A percentile compares a stretch with the other conserved stretches of the same genome.
These are phyloP conservation scores for Zalaria obscura DNA, from an alignment of 2,329 filamentous ascomycete species.

Conservation along the genomic window DNA sequence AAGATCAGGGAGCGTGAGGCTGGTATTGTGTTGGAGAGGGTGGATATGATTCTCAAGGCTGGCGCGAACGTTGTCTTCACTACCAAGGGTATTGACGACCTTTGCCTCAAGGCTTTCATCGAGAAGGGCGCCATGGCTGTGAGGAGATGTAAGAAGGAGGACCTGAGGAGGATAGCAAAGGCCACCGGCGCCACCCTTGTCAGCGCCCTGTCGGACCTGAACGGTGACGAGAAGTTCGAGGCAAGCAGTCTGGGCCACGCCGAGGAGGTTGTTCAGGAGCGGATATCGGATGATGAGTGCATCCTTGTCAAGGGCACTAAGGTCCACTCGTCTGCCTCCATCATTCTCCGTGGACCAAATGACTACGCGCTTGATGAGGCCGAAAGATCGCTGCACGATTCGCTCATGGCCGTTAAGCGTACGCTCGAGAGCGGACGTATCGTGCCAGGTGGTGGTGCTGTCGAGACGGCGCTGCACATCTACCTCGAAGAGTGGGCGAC, in stretches of 20 bases:
- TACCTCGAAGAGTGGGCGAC: constrained; percentile 98
- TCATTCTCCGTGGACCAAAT: constrained; percentile 89
- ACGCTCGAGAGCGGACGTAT: constrained; percentile 94
- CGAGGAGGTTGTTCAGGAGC: constrained; percentile 94
- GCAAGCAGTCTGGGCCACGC: constrained; percentile 76
- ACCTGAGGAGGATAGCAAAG: constrained; percentile 86
- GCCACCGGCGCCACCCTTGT: constrained; percentile 89
- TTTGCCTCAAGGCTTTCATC: constrained; percentile 86
- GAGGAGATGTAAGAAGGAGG: constrained; percentile 95
- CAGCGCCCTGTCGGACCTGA: constrained; percentile 86
- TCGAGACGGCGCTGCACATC: constrained; percentile 97
- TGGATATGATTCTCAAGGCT: constrained; percentile 95
- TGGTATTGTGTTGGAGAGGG: constrained; percentile 81
- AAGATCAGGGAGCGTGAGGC: constrained; percentile 90
- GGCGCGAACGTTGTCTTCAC: constrained; percentile 93
- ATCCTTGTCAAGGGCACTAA: constrained; percentile 95
- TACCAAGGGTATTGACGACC: constrained; percentile 95
- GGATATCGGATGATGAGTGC: constrained; percentile 97
- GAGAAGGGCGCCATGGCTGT: constrained; percentile 95
- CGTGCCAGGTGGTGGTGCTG: constrained; percentile 88
- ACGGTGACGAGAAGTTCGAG: constrained; percentile 95
- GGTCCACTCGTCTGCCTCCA: constrained; percentile 75
- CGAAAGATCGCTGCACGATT: constrained; percentile 97
- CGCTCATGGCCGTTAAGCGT: constrained; percentile 89
- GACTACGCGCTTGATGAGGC: constrained; percentile 97